Base-by-base conservation (phyloP, 345 rosid genomes). In the Rhizophora mangle region DNA sequence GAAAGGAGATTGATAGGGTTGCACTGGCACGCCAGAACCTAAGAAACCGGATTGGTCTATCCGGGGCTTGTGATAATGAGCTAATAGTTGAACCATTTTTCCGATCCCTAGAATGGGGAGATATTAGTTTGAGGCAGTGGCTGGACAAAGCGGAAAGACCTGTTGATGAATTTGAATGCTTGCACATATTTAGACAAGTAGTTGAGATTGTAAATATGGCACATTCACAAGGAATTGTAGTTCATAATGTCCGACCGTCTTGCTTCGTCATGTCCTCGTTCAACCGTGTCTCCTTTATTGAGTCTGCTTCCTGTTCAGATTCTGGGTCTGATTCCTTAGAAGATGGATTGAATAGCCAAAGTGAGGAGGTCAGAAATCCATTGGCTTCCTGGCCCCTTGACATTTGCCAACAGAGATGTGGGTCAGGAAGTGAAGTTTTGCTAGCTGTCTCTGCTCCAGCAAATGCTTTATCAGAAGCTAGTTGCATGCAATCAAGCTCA, bases 41-140 rank as follows among this genome's bases (percentile, higher is more conserved):
- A 19, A 80, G 82, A 72, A 82, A 76, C 86, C 87, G 82, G 83
- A 74, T 73, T 58, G 86, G 84, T 73, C 69, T 73, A 58, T 81
- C 86, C 63, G 84, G 83, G 76, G 80, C 70, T 60, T 85, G 68
- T 56, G 90, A 87, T 61, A 88, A 88, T 75, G 91, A 82, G 65
- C 73, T 77, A 20, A 79, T 79, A 13, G 68, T 68, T 64, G 83
- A 84, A 69, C 95, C 83, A 72, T 89, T 83, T 74, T 76, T 82
- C 53, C 78, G 80, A 61, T 68, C 85, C 56, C 62, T 83, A 74
- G 96, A 88, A 74, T 89, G 96, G 89, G 96, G 82, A 53, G 96
- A 95, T 83, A 78, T 92, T 64, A 95, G 99, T 83, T 80, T 95
- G 85, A 86, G 99, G 73, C 96, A 92, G 59, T 95, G 99, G 99